These are phyloP conservation scores for Globisporangium camurandrum DNA, from an alignment of 352 stramenopile genomes.

Conservation along the genomic window DNA sequence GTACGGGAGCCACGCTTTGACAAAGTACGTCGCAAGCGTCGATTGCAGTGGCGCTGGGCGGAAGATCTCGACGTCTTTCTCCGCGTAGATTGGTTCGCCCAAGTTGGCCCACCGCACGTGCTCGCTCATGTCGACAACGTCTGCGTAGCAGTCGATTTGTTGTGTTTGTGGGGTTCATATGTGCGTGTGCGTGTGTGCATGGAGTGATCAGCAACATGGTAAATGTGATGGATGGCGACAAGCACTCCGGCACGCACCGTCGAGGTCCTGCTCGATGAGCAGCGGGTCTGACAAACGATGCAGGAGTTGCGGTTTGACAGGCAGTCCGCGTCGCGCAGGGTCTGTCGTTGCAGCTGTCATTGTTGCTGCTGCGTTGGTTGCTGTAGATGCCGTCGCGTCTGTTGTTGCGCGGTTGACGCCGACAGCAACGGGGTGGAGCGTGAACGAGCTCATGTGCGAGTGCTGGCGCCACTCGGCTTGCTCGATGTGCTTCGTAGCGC, in stretches of 20 bases:
- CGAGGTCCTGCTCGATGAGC: constrained; percentile 45
- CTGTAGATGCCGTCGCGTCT: not conserved
- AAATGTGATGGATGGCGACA: not conserved
- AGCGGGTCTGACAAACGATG: constrained; percentile 61
- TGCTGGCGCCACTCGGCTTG: constrained; percentile 10
- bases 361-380: not conserved
- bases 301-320: constrained; percentile 16
- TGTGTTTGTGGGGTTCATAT: constrained; percentile 2
- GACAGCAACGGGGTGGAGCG: constrained; percentile 8
- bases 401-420: not conserved
- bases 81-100: constrained; percentile 57
- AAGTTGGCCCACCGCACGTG: constrained; percentile 52
- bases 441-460: constrained; percentile 13
- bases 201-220: too few species aligned
- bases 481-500: constrained; percentile 3
- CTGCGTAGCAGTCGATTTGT: too few species aligned
- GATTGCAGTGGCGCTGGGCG: constrained; percentile 38
- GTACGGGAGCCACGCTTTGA: constrained; percentile 65
- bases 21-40: constrained; percentile 56
- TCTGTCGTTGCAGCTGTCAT: constrained; percentile 1
- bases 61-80: constrained; percentile 73
- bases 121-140: constrained; percentile 63
- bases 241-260: constrained; percentile 22
- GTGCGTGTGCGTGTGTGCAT: not conserved
- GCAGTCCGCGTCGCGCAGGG: constrained; percentile 6